Conservation (phyloP, 768 basidiomycete species). For the Hericium alpestre region DNA sequence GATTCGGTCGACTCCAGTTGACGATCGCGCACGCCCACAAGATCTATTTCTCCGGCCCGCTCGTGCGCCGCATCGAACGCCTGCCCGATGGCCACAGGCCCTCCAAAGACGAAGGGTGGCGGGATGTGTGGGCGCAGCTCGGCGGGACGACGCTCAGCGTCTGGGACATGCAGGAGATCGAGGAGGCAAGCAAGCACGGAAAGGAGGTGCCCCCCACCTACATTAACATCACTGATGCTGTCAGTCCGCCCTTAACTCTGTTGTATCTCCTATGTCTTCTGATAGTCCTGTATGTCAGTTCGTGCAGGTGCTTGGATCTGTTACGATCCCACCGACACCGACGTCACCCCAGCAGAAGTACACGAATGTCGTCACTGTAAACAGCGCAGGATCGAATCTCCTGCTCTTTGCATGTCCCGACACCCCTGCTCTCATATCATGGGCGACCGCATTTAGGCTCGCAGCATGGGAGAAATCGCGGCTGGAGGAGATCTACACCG, state of each 20-base stretch:
- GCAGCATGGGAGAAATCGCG: conserved; percentile 92
- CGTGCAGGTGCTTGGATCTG: conserved; percentile 65
- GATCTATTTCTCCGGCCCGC: conserved; percentile 78
- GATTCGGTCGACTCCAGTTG: conserved; percentile 69
- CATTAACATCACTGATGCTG: conserved; percentile 81
- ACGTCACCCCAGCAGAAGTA: conserved; percentile 46
- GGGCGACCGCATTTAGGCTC: conserved; percentile 85
- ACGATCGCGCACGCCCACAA: conserved; percentile 73
- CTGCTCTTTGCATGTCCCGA: conserved; percentile 80
- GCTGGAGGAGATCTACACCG: conserved; percentile 95
- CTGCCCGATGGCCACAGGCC: conserved; percentile 64
- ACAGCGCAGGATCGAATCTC: conserved; percentile 88
- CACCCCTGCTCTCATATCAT: conserved; percentile 61
- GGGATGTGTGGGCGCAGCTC: conserved; percentile 82
- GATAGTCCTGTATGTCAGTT: conserved; percentile 36
- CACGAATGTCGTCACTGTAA: conserved; percentile 78
- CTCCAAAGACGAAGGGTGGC: conserved; percentile 68
- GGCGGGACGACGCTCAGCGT: conserved; percentile 82
- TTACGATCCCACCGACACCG: conserved; percentile 50
- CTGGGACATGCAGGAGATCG: conserved; percentile 86
- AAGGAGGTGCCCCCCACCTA: conserved; percentile 80
- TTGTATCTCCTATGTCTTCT: conserved; percentile 3
- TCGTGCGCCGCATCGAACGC: conserved; percentile 68
- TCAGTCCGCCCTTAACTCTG: conserved; percentile 30
- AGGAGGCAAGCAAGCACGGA: conserved; percentile 72